Evolutionary conservation across 2,329 filamentous ascomycete species (phyloP), one percentile per base, ranked within the genome.

Genomic region (Fusarium scirpi): DNA sequence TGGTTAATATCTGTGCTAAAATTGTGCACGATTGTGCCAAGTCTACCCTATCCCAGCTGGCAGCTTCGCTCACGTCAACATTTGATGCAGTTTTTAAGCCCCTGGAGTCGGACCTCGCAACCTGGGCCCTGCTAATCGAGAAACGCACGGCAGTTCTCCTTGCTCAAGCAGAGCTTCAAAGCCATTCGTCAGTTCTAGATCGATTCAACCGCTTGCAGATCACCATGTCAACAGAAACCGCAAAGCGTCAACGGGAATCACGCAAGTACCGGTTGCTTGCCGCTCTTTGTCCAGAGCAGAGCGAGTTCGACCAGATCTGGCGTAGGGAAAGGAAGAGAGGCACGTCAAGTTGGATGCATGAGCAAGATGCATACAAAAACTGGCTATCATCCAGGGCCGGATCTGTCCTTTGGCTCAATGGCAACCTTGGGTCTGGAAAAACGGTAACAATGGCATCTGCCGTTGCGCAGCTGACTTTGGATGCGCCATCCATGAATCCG

Each of bases 321-420:
- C 16, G 32, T 3, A 6, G 32, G 5, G 32, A 38, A 38, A 38
- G 32, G 1, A 38, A 38, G 9, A 38, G 32, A 11, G 32, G 32
- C 3, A 38, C 32, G 5, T 38, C 32, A 11, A 18, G 9, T 0
- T 38, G 32, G 32, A 38, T 38, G 16, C 18, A 38, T 18, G 32
- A 38, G 0, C 0, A 6, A 11, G 16, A 4, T 0, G 16, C 2
- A 38, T 38, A 38, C 32, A 38, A 11, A 38, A 2, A 0, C 32
- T 38, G 32, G 32, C 5, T 38, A 2, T 38, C 16, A 0, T 38
- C 32, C 9, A 0, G 2, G 5, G 32, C 2, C 2, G 32, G 32
- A 11, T 38, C 5, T 0, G 9, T 38, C 9, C 32, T 38, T 38
- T 38, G 32, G 32, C 32, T 38, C 1, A 18, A 38, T 0, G 32